Evolutionary conservation across 169 alveolate genomes (phyloP), one percentile per base, ranked within the genome.

Genomic region (Plasmodium gaboni): DNA sequence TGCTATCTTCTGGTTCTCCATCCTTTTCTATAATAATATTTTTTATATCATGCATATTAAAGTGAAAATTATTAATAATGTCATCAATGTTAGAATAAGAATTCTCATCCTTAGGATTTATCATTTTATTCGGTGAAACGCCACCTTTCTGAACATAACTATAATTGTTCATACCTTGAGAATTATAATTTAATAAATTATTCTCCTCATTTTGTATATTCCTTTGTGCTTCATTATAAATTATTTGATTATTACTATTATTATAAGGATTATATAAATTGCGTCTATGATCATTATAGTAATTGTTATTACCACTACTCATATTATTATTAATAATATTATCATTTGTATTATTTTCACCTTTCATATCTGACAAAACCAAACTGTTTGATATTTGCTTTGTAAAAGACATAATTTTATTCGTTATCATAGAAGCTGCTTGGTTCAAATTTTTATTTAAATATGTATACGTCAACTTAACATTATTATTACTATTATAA

Each of bases 351-450:
- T 73, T 55, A 0, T n/a, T 55, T 51, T 9, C n/a, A 38, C 71
- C 71, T 32, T 67, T 80, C 2, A 63, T 17, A 38, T 80, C 90
- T 15, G 26, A n/a, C 6, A 80, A 7, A 32, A 80, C 65, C 12
- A 80, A 61, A n/a, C 83, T 28, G 69, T 59, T 80, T 53, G 90
- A 80, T 28, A 80, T 80, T 51, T 80, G 90, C 50, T 80, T 80
- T 15, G 90, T 80, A 22, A 80, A 22, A 12, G 78, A 67, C 90
- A 67, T 80, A 12, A 80, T 80, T 32, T 80, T 80, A 80, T 80
- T 80, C 15, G 90, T 80, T 38, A 80, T 80, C 70, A 80, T 80
- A 59, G 83, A 67, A 24, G 90, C 90, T 9, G 90, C 55, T 55
- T 80, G 90, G 17, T 80, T 80, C 24, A 80, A 38, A 28, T 80